Conservation (phyloP, 2,329 filamentous ascomycete genomes). For the Xylaria digitata region DNA sequence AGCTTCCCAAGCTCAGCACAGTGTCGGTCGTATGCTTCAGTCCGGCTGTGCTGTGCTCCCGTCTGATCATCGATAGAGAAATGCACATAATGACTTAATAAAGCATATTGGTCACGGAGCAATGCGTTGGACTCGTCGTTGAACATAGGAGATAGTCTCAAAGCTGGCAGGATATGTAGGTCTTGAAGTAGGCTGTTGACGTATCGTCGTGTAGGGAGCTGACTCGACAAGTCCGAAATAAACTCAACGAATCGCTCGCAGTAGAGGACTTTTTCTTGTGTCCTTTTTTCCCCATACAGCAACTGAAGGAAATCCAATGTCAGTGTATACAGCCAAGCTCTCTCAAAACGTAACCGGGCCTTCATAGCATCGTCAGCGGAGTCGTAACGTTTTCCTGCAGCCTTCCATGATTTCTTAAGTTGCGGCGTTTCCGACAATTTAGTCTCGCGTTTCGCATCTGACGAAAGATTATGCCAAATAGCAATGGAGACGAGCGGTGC, state of each 20-base stretch:
- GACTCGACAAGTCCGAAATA: constrained; percentile 88
- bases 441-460: constrained; percentile 77
- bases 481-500: constrained; percentile 93
- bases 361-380: constrained; percentile 83
- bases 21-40: constrained; percentile 82
- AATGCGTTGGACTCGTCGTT: constrained; percentile 79
- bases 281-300: constrained; percentile 69
- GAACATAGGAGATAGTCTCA: constrained; percentile 82
- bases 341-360: constrained; percentile 85
- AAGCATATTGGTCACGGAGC: constrained; percentile 80
- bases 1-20: constrained; percentile 80
- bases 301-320: constrained; percentile 83
- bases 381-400: constrained; percentile 86
- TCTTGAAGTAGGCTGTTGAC: constrained; percentile 90
- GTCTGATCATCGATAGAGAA: constrained; percentile 95
- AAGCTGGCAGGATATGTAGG: constrained; percentile 81
- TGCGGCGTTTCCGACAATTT: constrained; percentile 79
- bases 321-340: constrained; percentile 91
- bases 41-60: constrained; percentile 76
- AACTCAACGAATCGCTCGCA: constrained; percentile 95
- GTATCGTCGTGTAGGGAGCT: constrained; percentile 92
- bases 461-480: constrained; percentile 93
- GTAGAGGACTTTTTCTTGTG: constrained; percentile 76
- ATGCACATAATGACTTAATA: constrained; percentile 87
- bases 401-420: constrained; percentile 90